Conservation (phyloP, 2,329 filamentous ascomycete species). For the Teratosphaeria pseudoeucalypti region DNA sequence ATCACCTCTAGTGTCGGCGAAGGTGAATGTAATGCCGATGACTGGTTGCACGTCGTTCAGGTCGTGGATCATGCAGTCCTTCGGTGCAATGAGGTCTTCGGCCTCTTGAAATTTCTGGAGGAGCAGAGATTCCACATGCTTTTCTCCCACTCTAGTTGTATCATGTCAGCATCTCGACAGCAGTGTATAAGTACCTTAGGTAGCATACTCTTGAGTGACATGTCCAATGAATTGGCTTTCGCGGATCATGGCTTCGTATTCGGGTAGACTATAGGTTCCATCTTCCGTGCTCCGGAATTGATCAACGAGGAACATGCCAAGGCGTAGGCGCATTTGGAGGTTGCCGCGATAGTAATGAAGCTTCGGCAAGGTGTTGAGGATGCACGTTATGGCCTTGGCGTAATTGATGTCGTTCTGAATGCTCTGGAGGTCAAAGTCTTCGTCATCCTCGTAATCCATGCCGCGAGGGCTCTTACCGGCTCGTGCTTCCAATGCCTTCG, state of each 20-base stretch:
- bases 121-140: constrained; percentile 9
- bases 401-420: neutral
- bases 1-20: constrained; percentile 14
- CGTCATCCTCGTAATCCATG: neutral
- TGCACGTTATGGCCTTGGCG: neutral
- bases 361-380: constrained; percentile 15
- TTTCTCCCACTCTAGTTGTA: constrained; percentile 19
- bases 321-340: constrained; percentile 24
- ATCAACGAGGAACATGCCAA: constrained; percentile 25
- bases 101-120: constrained; percentile 12
- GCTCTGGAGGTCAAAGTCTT: neutral
- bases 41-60: constrained; percentile 19
- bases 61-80: constrained; percentile 8
- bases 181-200: neutral
- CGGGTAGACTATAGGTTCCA: constrained; percentile 16
- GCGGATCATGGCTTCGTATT: constrained; percentile 24
- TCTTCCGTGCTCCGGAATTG: constrained; percentile 13
- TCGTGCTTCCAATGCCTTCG: neutral
- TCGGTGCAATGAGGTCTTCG: constrained; percentile 14
- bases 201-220: constrained; percentile 25
- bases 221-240: constrained; percentile 19
- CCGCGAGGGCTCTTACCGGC: neutral
- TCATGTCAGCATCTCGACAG: neutral
- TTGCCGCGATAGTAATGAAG: constrained; percentile 26
- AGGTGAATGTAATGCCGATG: constrained; percentile 21